phyloP scores from a whole-genome alignment of 2,329 filamentous ascomycete genomes.

The Fusarium staphyleae region DNA sequence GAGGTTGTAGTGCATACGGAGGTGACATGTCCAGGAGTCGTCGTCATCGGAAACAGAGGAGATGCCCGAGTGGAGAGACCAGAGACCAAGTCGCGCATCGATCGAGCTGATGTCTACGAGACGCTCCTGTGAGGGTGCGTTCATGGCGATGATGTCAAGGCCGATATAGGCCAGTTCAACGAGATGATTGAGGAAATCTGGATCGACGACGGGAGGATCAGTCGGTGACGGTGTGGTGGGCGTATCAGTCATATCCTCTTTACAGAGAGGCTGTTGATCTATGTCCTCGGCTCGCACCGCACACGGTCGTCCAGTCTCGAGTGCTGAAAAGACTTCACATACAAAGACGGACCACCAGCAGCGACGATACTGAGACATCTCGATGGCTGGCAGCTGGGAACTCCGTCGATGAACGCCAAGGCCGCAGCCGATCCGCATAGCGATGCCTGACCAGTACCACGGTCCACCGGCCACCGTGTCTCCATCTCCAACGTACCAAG shows the following conservation, averaged over 20 bases:
- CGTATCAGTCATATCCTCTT: constrained; percentile 32
- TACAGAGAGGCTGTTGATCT: constrained; percentile 31
- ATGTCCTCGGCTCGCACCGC: constrained; percentile 37
- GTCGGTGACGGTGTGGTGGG: neutral
- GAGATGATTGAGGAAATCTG: constrained; percentile 36
- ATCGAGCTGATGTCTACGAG: constrained; percentile 33
- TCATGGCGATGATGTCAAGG: constrained; percentile 32
- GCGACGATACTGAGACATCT: constrained; percentile 36
- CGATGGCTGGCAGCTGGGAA: constrained; percentile 27
- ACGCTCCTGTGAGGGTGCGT: constrained; percentile 25
- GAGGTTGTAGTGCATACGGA: constrained; percentile 39
- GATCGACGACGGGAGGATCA: constrained; percentile 2
- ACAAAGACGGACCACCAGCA: constrained; percentile 40
- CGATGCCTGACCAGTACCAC: constrained; percentile 40
- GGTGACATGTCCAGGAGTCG: constrained; percentile 32
- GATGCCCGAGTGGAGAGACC: constrained; percentile 37
- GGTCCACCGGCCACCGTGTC: constrained; percentile 36
- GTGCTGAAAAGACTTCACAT: constrained; percentile 34
- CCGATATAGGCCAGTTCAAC: constrained; percentile 38
- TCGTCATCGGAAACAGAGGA: constrained; percentile 36
- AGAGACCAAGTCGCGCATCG: constrained; percentile 34
- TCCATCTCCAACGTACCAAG: constrained; percentile 37
- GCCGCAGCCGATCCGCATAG: constrained; percentile 33
- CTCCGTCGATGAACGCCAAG: constrained; percentile 33
- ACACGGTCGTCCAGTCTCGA: constrained; percentile 36